These are phyloP conservation scores for Edaphochlamys debaryana DNA, from an alignment of 139 green algal species.

Conservation along the genomic window DNA sequence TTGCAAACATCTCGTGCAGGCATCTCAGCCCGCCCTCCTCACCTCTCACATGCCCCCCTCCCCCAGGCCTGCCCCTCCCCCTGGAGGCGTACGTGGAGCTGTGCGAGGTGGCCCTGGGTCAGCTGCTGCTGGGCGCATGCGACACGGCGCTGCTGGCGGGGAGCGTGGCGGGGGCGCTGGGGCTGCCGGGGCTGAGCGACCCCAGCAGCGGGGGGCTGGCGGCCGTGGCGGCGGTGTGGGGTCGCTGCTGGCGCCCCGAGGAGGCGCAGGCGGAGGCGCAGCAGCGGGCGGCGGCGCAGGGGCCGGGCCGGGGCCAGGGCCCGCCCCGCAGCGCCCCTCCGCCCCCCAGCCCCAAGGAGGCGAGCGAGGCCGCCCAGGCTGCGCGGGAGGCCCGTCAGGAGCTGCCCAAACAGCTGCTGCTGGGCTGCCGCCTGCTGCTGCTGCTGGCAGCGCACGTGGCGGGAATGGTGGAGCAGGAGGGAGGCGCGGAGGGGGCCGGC, in stretches of 20 bases:
- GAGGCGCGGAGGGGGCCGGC: background rate
- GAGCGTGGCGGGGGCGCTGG: conserved; percentile 4
- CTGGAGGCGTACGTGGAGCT: conserved; percentile 33
- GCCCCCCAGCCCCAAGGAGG: background rate
- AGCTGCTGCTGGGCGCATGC: conserved; percentile 22
- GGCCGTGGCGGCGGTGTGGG: background rate
- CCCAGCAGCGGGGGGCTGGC: background rate
- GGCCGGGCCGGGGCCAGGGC: background rate
- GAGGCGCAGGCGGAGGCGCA: background rate
- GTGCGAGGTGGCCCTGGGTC: conserved; percentile 4
- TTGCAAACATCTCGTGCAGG: no score
- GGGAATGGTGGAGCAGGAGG: background rate
- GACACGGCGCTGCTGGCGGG: conserved; percentile 10
- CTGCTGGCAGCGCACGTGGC: conserved; percentile 23
- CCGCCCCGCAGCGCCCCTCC: background rate
- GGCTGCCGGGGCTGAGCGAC: background rate
- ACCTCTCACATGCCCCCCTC: no score
- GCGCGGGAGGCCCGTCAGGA: background rate
- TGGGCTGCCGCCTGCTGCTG: background rate
- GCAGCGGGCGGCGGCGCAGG: no score
- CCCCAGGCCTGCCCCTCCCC: conserved; percentile 2
- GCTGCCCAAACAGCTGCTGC: conserved; percentile 9
- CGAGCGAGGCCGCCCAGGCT: no score
- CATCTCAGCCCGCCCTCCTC: no score
- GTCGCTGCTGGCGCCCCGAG: background rate